Percentiles rank a stretch among this genome's conserved stretches.
These are phyloP conservation scores for Colletotrichum australisinense DNA, from an alignment of 2,329 filamentous ascomycete genomes.

Conservation along the genomic window DNA sequence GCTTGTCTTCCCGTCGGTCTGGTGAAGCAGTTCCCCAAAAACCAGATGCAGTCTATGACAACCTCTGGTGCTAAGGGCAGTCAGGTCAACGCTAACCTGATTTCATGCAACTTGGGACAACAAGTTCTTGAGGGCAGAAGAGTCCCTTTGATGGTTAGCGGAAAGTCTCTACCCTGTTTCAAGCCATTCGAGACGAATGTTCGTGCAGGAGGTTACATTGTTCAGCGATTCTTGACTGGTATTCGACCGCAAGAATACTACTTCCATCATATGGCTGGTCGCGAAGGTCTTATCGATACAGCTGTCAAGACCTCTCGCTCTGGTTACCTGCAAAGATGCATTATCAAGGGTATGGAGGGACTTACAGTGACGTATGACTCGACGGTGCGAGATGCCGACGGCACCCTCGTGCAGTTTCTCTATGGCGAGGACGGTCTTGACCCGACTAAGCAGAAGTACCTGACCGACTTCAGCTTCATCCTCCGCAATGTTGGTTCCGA, in stretches of 20 bases:
- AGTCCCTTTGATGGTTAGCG: conserved; percentile 97
- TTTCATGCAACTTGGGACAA: conserved; percentile 97
- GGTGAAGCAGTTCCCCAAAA: conserved; percentile 92
- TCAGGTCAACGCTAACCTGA: conserved; percentile 93
- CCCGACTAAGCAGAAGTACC: conserved; percentile 91
- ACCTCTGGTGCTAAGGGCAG: conserved; percentile 95
- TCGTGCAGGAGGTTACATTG: conserved; percentile 91
- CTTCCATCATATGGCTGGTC: conserved; percentile 99
- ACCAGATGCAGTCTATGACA: conserved; percentile 99
- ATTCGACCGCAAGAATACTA: conserved; percentile 98
- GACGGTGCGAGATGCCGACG: conserved; percentile 93
- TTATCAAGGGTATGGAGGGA: conserved; percentile 99
- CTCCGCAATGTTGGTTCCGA: conserved; percentile 87
- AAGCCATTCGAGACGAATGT: conserved; percentile 90
- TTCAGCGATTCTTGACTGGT: conserved; percentile 96
- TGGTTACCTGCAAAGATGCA: conserved; percentile 94
- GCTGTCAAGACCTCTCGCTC: conserved; percentile 98
- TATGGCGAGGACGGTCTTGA: conserved; percentile 98
- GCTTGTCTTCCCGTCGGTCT: conserved; percentile 85
- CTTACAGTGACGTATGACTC: conserved; percentile 92
- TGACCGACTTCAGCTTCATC: conserved; percentile 90
- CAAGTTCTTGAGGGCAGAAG: conserved; percentile 95
- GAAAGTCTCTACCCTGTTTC: conserved; percentile 95
- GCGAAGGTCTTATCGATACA: conserved; percentile 98
- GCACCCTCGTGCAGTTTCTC: conserved; percentile 91